Conservation (phyloP, 2,329 filamentous ascomycete species). For the Monilinia fructigena region DNA sequence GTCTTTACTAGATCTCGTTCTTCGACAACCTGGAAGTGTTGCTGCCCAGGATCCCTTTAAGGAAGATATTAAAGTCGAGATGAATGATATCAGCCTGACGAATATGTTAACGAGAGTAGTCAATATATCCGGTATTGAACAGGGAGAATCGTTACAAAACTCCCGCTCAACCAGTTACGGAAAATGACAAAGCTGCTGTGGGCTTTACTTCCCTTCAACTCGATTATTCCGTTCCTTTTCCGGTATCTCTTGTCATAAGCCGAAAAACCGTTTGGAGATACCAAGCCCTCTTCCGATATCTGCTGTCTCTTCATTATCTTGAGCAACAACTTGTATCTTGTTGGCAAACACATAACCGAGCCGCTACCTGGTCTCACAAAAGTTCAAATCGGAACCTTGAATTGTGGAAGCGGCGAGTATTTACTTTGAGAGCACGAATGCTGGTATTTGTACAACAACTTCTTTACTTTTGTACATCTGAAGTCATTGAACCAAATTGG, state of each 20-base stretch:
- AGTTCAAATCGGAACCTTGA: constrained; percentile 73
- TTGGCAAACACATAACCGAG: constrained; percentile 87
- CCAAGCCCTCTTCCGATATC: constrained; percentile 91
- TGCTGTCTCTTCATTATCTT: constrained; percentile 83
- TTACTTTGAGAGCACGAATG: constrained; percentile 91
- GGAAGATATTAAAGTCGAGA: constrained; percentile 95
- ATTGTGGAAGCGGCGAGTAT: constrained; percentile 88
- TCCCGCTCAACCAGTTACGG: constrained; percentile 61
- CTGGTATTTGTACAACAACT: constrained; percentile 95
- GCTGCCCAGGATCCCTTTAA: constrained; percentile 96
- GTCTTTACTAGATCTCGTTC: constrained; percentile 88
- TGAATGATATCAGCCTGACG: constrained; percentile 91
- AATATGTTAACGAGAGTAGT: constrained; percentile 95
- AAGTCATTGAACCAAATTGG: constrained; percentile 99
- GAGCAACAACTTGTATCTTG: constrained; percentile 82
- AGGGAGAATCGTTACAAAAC: constrained; percentile 77
- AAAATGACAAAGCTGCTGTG: constrained; percentile 80
- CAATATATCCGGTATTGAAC: constrained; percentile 92
- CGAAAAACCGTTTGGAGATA: constrained; percentile 97
- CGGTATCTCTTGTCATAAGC: constrained; percentile 90
- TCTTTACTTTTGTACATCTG: constrained; percentile 92
- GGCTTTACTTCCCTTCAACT: constrained; percentile 93
- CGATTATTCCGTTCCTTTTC: constrained; percentile 92
- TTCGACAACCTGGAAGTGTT: constrained; percentile 93
- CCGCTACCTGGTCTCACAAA: constrained; percentile 77